Base-by-base conservation (phyloP, 441 rosid genomes). In the Flueggea neowawraea region DNA sequence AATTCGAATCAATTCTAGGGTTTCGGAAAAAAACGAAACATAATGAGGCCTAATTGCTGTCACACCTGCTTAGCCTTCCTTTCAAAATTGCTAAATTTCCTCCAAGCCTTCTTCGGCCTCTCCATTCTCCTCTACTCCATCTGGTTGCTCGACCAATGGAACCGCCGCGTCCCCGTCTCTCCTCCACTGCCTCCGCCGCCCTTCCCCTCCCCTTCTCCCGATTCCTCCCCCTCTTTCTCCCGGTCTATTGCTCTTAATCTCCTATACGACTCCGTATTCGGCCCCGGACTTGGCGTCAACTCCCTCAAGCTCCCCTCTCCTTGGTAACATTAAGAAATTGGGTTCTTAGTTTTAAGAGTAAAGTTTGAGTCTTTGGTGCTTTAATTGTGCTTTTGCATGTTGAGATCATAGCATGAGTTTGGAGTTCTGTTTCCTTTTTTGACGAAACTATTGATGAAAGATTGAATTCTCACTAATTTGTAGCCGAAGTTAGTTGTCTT, bases 131-230 rank as follows among this genome's bases (percentile, higher is more conserved):
- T 88, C 48, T 88, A 84, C 79, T 86, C 96, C 2, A 31, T 81
- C 16, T 88, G 96, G 96, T 82, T 88, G 90, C 83, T 88, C 55
- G 67, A 84, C 76, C 90, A 81, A 65, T 86, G 85, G 90, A 73
- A 78, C 60, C 82, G 61, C 73, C 81, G 57, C 41, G 14, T 62
- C 57, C 82, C 82, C 10, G 36, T 67, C 56, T 31, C 69, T 64
- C 80, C 74, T 2, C 57, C 65, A 1, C 66, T 67, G 5, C 17
- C 65, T 61, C 82, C 78, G 3, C 49, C 66, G 3, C 63, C 67
- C 6, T 14, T n/a, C 57, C 15, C 52, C 1, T 72, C 85, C 52
- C 80, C 83, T 0, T 72, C 87, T 39, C 81, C 86, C n/a, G 70
- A 58, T 47, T 63, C 85, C 32, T 64, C 74, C 2, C 14, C 7